Evolutionary conservation across 2,329 filamentous ascomycete genomes (phyloP).

Genomic region (Cladosporium sp.): DNA sequence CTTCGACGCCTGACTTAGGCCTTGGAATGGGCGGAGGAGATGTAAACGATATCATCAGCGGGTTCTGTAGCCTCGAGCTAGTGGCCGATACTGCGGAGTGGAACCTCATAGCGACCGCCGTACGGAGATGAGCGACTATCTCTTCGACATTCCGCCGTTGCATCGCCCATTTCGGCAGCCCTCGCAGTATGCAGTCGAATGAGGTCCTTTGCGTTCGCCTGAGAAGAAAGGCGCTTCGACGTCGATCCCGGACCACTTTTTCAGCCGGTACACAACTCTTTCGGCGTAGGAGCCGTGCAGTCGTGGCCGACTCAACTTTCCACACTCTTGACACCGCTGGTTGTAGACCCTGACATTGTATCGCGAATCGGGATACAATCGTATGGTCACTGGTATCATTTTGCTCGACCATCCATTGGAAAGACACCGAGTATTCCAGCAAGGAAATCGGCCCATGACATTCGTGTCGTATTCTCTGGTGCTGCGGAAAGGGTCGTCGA

Average conservation of each 20-base stretch:
- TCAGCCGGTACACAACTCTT: constrained; percentile 43
- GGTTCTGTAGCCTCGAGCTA: too few relatives aligned
- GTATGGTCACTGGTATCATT: constrained; percentile 44
- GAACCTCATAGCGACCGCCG: too few relatives aligned
- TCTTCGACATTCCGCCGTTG: too few relatives aligned
- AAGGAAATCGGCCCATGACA: constrained; percentile 46
- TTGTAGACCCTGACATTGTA: constrained; percentile 50
- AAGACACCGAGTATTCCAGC: constrained; percentile 36
- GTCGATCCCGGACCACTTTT: constrained; percentile 42
- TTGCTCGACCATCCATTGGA: constrained; percentile 42
- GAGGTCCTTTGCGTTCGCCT: constrained; percentile 21
- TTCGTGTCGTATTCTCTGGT: constrained; percentile 40
- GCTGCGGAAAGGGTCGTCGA: constrained; percentile 29
- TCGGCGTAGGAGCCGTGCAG: constrained; percentile 44
- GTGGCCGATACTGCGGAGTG: too few relatives aligned
- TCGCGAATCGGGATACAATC: constrained; percentile 37
- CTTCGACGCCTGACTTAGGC: too few relatives aligned
- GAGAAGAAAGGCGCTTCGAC: constrained; percentile 25
- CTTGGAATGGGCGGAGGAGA: too few relatives aligned
- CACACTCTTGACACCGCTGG: constrained; percentile 43
- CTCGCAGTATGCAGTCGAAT: constrained; percentile 27
- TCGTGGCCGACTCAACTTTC: constrained; percentile 35
- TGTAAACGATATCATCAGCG: too few relatives aligned
- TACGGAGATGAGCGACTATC: too few relatives aligned
- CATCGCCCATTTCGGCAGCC: constrained; percentile 22